Evolutionary conservation across 2,329 filamentous ascomycete genomes (phyloP).

Genomic region (Alternaria hordeiaustralica): DNA sequence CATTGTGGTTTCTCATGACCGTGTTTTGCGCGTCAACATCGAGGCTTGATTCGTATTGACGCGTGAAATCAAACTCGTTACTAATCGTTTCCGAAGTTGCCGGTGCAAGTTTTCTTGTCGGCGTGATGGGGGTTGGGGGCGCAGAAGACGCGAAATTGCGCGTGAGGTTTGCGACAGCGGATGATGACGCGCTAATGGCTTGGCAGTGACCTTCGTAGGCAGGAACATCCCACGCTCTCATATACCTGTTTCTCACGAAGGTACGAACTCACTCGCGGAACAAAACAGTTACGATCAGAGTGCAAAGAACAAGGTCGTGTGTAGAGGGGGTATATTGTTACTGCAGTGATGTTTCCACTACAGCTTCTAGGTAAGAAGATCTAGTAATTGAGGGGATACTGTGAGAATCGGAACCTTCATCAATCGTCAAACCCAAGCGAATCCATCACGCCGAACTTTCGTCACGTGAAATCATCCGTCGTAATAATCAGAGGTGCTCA

Average conservation of each 20-base stretch:
- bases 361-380: conserved; percentile 10
- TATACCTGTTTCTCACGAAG: not conserved
- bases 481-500: not conserved
- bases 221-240: not conserved
- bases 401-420: conserved; percentile 2
- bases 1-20: not conserved
- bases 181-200: not conserved
- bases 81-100: not conserved
- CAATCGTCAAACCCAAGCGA: conserved; percentile 10
- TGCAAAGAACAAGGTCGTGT: not conserved
- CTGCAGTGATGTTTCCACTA: conserved; percentile 3
- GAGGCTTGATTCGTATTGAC: not conserved
- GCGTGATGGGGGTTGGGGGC: not conserved
- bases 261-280: not conserved
- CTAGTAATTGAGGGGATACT: conserved; percentile 10
- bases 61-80: not conserved
- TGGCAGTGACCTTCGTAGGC: not conserved
- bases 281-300: too few relatives aligned
- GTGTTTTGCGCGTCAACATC: not conserved
- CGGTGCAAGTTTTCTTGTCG: not conserved
- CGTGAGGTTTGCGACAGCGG: not conserved
- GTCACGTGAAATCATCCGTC: conserved; percentile 17
- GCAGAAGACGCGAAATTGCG: not conserved
- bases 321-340: conserved; percentile 10
- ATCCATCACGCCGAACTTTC: conserved; percentile 22